Conservation (phyloP, 495 filamentous ascomycete genomes). For the Trichoderma erinaceum region DNA sequence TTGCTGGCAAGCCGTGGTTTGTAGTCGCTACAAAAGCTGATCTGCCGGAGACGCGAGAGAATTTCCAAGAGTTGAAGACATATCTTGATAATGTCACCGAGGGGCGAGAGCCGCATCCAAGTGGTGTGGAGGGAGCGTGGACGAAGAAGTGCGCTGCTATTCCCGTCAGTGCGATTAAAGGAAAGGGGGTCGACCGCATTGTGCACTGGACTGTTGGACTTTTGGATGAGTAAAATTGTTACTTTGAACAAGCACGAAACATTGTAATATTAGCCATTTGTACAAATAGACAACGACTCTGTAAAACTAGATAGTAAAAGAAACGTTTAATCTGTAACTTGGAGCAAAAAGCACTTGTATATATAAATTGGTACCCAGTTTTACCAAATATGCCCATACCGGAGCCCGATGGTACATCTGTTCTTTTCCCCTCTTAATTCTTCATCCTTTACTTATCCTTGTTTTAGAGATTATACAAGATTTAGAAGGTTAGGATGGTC, state of each 20-base stretch:
- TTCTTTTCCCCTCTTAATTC: not conserved
- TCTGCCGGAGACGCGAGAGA: conserved; percentile 67
- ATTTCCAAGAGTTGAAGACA: conserved; percentile 59
- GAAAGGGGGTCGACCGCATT: conserved; percentile 74
- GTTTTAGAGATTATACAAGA: not conserved
- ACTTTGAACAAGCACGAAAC: not conserved
- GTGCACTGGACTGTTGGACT: conserved; percentile 70
- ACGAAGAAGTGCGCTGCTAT: conserved; percentile 58
- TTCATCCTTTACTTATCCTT: not conserved
- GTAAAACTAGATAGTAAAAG: not conserved
- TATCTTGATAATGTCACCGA: conserved; percentile 60
- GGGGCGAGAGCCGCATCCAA: conserved; percentile 60
- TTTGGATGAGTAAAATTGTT: conserved; percentile 43
- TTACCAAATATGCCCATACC: too few relatives aligned
- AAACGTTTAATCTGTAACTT: not conserved
- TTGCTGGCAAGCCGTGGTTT: conserved; percentile 90
- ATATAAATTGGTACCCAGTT: not conserved
- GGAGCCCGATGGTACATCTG: too few relatives aligned
- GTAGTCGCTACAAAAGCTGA: conserved; percentile 96
- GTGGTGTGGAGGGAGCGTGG: conserved; percentile 61
- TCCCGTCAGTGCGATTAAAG: conserved; percentile 82
- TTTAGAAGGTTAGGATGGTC: not conserved
- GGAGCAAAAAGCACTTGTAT: not conserved
- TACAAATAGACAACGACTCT: not conserved
- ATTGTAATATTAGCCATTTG: not conserved